Evolutionary conservation across 345 rosid genomes (phyloP).

Genomic region (Euphorbia pulcherrima): DNA sequence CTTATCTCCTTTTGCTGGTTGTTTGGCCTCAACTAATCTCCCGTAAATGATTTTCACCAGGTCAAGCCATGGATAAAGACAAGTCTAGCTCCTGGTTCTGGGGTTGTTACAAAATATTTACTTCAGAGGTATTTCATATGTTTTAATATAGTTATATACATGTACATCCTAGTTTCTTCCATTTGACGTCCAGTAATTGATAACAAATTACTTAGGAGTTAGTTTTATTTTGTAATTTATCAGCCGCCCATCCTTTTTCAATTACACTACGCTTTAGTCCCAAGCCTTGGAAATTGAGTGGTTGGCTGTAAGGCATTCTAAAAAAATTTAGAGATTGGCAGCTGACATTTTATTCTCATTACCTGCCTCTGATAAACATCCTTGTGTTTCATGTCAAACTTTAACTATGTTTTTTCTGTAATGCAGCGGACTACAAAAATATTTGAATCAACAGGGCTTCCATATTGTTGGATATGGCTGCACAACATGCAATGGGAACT

Average conservation of each 20-base stretch:
- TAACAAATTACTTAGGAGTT: neutral
- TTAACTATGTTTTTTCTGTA: slow-evolving; percentile 10
- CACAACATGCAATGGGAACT: slow-evolving; percentile 97
- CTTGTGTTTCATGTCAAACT: neutral
- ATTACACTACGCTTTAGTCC: neutral
- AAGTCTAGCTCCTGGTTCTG: slow-evolving; percentile 99
- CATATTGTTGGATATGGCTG: slow-evolving; percentile 96
- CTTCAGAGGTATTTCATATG: slow-evolving; percentile 49
- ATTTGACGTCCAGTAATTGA: neutral
- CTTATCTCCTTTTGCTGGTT: neutral
- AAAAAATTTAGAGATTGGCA: neutral
- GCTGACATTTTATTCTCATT: neutral
- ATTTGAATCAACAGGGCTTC: slow-evolving; percentile 86
- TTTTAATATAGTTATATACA: too few relatives aligned
- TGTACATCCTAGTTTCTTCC: neutral
- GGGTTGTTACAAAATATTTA: slow-evolving; percentile 94
- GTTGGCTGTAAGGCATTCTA: neutral
- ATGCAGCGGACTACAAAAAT: slow-evolving; percentile 87
- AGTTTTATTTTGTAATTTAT: neutral
- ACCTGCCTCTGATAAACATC: too few relatives aligned
- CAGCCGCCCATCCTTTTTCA: neutral
- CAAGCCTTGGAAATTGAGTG: neutral
- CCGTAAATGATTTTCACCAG: slow-evolving; percentile 36
- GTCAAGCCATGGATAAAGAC: slow-evolving; percentile 98
- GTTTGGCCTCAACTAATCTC: neutral